A percentile compares a stretch with the other conserved stretches of the same genome.
Evolutionary conservation across 2,329 filamentous ascomycete species (phyloP).

Genomic region (Stachybotrys chartarum): DNA sequence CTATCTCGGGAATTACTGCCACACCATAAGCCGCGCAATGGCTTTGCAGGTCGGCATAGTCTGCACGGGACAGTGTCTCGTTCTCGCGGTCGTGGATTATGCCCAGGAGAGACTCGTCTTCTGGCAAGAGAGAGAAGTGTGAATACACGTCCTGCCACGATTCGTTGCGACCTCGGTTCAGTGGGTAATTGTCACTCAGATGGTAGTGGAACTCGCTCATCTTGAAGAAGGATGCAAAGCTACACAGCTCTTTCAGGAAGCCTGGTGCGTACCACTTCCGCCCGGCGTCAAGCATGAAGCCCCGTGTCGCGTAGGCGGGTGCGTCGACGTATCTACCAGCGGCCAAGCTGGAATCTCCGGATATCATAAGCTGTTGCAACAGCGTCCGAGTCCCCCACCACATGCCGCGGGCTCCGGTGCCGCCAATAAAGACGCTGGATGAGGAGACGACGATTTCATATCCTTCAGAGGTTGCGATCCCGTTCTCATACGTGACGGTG

Average conservation of each 20-base stretch:
- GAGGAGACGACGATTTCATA: conserved; percentile 33
- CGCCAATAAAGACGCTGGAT: conserved; percentile 26
- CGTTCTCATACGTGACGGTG: conserved; percentile 38
- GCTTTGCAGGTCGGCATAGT: conserved; percentile 40
- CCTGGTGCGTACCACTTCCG: conserved; percentile 48
- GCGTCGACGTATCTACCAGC: conserved; percentile 24
- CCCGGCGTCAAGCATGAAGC: conserved; percentile 41
- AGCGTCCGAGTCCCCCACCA: conserved; percentile 41
- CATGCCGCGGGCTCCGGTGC: conserved; percentile 34
- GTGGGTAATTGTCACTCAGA: conserved; percentile 41
- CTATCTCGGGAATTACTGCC: conserved; percentile 46
- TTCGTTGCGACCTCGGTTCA: conserved; percentile 26
- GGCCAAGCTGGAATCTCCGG: conserved; percentile 18
- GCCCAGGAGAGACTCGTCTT: conserved; percentile 32
- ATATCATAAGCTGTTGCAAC: conserved; percentile 30
- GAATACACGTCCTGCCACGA: conserved; percentile 39
- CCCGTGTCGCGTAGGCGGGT: conserved; percentile 35
- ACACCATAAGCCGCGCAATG: conserved; percentile 42
- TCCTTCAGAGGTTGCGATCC: conserved; percentile 37
- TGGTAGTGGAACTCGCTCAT: conserved; percentile 45
- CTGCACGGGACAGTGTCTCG: conserved; percentile 31
- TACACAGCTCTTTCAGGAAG: conserved; percentile 47
- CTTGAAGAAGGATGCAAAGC: conserved; percentile 47
- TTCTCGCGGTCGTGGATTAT: conserved; percentile 25
- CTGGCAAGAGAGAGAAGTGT: conserved; percentile 39